Evolutionary conservation across 345 rosid genomes (phyloP), one percentile per base, ranked within the genome.

Genomic region (Theobroma cacao): DNA sequence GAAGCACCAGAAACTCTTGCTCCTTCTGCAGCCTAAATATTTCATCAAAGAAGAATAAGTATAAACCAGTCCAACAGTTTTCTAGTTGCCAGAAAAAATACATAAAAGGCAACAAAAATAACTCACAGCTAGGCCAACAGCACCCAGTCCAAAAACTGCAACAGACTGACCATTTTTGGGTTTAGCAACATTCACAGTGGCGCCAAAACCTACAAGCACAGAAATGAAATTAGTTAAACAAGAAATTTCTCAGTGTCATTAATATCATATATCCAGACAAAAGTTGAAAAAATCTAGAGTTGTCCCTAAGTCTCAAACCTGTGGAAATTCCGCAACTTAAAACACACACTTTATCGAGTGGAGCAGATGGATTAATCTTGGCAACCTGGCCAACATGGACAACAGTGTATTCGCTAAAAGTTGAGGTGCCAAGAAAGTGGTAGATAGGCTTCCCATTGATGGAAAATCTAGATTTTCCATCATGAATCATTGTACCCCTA

Each of bases 371-470:
- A 38, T 93, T 91, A 79, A 93, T 89, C 93, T 90, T 91, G 71
- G 91, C 91, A 20, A 90, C 89, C 28, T 82, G 85, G 7, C 97
- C 97, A 3, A 88, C 87, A 84, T 93, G 97, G n/a, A 83, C 82
- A 36, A 93, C 95, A 30, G 97, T 93, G 90, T 93, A 93, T 72
- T 93, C 92, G 13, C 95, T 93, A 30, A 93, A 93, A 3, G 95
- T 93, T 5, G 97, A 93, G 24, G 94, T 90, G 8, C 97, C 97
- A 65, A 91, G 79, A 69, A 93, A 93, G 76, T 93, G 95, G 68
- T 91, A 74, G 31, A 93, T 85, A 1, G 97, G 95, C 80, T 91
- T 82, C 59, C 97, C 97, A 1, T 87, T 80, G 60, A 88, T 86
- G 8, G 97, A 87, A 83, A 93, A 93, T 78, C 95, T 88, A 0